Conservation (phyloP, 2,329 filamentous ascomycete species). For the Lachnellula subtilissima region DNA sequence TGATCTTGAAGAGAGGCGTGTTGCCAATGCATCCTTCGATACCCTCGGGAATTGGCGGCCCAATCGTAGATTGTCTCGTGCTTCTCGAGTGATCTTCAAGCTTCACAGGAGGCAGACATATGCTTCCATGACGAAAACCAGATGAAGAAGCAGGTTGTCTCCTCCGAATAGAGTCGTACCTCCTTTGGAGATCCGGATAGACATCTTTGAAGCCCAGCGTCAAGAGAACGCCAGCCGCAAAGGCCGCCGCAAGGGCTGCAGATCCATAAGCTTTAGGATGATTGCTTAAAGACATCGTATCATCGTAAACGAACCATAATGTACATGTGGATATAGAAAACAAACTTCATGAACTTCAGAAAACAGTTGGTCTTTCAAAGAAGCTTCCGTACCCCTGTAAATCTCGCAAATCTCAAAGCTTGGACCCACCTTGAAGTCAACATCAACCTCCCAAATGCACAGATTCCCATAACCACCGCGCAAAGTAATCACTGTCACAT, state of each 20-base stretch:
- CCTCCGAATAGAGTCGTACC: conserved; percentile 48
- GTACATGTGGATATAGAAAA: background rate
- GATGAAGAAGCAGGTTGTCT: conserved; percentile 14
- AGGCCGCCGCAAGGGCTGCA: conserved; percentile 65
- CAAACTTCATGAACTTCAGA: conserved; percentile 3
- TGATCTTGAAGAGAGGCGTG: conserved; percentile 83
- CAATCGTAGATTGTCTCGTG: conserved; percentile 26
- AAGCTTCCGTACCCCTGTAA: conserved; percentile 5
- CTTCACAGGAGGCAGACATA: conserved; percentile 39
- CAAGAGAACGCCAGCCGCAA: conserved; percentile 70
- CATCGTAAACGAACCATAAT: conserved; percentile 13
- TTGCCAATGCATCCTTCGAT: conserved; percentile 91
- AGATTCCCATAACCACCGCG: background rate
- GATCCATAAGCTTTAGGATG: conserved; percentile 59
- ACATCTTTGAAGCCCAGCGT: conserved; percentile 76
- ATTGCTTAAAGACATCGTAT: conserved; percentile 53
- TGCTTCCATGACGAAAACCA: conserved; percentile 26
- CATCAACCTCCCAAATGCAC: conserved; percentile 4
- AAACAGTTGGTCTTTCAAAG: conserved; percentile 8
- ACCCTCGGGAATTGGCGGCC: conserved; percentile 58
- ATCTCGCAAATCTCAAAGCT: conserved; percentile 38
- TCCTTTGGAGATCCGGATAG: conserved; percentile 67
- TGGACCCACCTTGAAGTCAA: conserved; percentile 30
- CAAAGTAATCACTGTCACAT: conserved; percentile 18
- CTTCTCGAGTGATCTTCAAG: conserved; percentile 52